A percentile compares a stretch with the other conserved stretches of the same genome.
Evolutionary conservation across 2,329 filamentous ascomycete genomes (phyloP).

Genomic region (Aspergillus unguis): DNA sequence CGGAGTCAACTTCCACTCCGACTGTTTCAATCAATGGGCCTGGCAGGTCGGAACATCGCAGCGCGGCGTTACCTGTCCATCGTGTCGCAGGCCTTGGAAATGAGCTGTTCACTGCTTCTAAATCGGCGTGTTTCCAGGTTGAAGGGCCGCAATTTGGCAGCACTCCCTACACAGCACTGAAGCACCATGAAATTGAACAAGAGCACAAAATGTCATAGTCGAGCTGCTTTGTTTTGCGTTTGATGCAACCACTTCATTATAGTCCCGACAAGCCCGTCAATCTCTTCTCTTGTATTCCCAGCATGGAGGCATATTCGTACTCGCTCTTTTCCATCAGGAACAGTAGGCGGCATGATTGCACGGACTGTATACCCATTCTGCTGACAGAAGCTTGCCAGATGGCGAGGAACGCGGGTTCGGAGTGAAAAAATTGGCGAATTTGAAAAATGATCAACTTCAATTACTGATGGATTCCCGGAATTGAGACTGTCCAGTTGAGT

Average conservation of each 20-base stretch:
- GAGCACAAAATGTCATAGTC: constrained; percentile 1
- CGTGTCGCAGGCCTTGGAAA: constrained; percentile 13
- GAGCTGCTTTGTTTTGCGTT: constrained; percentile 12
- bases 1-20: constrained; percentile 18
- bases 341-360: constrained; percentile 66
- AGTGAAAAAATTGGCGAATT: constrained; percentile 64
- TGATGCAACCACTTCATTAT: constrained; percentile 50
- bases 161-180: too few relatives aligned
- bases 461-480: constrained; percentile 25
- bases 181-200: too few relatives aligned
- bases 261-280: constrained; percentile 51
- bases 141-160: not conserved
- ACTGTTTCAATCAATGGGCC: constrained; percentile 15
- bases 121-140: not conserved
- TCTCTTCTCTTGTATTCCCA: constrained; percentile 57
- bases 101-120: not conserved
- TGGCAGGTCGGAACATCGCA: not conserved
- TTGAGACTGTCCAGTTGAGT: constrained; percentile 42
- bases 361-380: constrained; percentile 57
- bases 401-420: constrained; percentile 56
- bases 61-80: constrained; percentile 13
- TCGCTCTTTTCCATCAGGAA: constrained; percentile 60
- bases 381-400: constrained; percentile 61
- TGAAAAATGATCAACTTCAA: constrained; percentile 43
- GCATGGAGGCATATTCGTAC: constrained; percentile 67